Evolutionary conservation across 495 filamentous ascomycete genomes (phyloP).

Genomic region (Podospora didyma): DNA sequence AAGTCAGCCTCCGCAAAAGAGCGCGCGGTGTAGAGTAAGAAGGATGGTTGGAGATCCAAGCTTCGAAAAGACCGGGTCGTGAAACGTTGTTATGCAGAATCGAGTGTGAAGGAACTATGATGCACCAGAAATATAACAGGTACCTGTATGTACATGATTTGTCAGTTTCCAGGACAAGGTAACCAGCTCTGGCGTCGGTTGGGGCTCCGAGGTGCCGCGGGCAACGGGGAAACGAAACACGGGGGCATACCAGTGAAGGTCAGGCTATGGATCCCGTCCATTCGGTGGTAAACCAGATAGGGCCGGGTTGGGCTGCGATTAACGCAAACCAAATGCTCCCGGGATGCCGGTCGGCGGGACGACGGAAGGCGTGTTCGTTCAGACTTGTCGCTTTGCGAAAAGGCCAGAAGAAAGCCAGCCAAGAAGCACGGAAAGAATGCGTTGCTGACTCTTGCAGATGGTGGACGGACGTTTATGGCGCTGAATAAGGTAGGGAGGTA

Average conservation of each 20-base stretch:
- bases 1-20: neutral
- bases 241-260: neutral
- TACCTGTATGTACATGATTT: neutral
- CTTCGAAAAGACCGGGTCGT: slow-evolving; percentile 10
- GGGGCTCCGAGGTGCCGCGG: neutral
- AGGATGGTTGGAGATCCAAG: neutral
- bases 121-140: neutral
- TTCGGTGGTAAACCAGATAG: neutral
- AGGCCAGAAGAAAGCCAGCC: no score
- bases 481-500: neutral
- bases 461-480: no score
- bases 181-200: neutral
- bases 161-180: slow-evolving; percentile 2
- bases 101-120: slow-evolving; percentile 2
- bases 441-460: no score
- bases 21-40: neutral
- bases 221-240: slow-evolving; percentile 5
- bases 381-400: no score
- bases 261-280: neutral
- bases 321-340: neutral
- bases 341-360: no score
- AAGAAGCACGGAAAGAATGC: no score
- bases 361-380: no score
- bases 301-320: neutral
- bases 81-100: slow-evolving; percentile 22